Evolutionary conservation across 2,329 filamentous ascomycete species (phyloP), one percentile per base, ranked within the genome.

Genomic region (Exophiala aquamarina): DNA sequence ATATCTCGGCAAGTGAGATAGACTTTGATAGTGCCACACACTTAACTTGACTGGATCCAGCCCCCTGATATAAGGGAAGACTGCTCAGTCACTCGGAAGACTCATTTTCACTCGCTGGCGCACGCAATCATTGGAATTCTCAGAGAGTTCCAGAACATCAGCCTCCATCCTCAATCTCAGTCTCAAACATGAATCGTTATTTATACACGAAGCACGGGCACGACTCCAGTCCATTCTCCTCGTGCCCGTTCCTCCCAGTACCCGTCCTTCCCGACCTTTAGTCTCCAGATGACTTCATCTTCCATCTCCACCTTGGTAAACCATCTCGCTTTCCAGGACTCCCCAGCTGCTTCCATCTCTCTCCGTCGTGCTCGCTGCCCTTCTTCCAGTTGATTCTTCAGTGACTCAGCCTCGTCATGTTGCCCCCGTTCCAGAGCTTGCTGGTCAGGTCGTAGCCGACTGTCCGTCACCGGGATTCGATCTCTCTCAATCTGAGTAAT

Each of bases 211-310:
- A 84, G 80, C 38, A 84, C 75, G 44, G 77, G 70, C 47, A 73
- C 66, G 32, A 83, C 72, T 5, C 72, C 74, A 7, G 67, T 67
- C 89, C 88, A 95, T 46, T 73, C 73, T 1, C 84, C 84, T 55
- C 72, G 79, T 2, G 75, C 77, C 51, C 92, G 79, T 69, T 89
- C 85, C 63, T 95, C 91, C 93, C 93, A 98, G 69, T 98, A 98
- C 7, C 89, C 84, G 14, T 94, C 89, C 68, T 86, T 90, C 15
- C 90, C 84, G 2, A 75, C 74, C 71, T 84, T 93, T 54, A 95
- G 67, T 60, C 82, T 79, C 87, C 87, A 88, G 9, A 86, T 75
- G 62, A 87, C 83, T 35, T 75, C 74, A 38, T 70, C 68, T 21
- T 64, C 58, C 32, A 52, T 38, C n/a, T 72, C 72, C 7, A 87